Conservation (phyloP, 139 green algal species). For the Closterium sp. region DNA sequence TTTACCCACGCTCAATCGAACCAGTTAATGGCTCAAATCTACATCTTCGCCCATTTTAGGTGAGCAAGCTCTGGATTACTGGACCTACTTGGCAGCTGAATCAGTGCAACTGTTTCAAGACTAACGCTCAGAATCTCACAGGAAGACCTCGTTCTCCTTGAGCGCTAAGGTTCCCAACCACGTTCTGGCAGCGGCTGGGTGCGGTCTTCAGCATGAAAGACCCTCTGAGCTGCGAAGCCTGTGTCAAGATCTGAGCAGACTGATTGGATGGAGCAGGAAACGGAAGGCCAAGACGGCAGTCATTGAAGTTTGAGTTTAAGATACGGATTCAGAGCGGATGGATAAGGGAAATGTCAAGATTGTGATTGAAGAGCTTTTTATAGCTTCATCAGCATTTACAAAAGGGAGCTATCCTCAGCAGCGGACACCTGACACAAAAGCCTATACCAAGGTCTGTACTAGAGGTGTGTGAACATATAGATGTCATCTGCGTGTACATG, state of each 20-base stretch:
- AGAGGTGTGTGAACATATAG: no score
- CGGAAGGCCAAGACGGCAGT: neutral
- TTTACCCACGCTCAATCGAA: neutral
- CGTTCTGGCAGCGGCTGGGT: neutral
- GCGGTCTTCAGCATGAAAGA: neutral
- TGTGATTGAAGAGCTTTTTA: no score
- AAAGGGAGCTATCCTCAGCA: no score
- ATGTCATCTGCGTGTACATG: no score
- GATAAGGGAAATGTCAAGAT: no score
- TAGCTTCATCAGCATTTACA: no score
- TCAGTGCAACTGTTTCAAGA: no score
- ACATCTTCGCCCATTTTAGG: neutral
- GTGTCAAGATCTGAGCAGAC: neutral
- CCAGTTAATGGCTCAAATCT: neutral
- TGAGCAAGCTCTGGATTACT: neutral
- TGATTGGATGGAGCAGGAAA: neutral
- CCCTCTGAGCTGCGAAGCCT: neutral
- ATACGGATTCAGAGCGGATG: no score
- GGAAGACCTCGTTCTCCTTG: neutral
- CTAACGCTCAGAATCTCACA: neutral
- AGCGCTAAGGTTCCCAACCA: neutral
- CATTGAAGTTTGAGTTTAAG: neutral
- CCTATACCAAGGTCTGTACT: no score
- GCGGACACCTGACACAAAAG: no score
- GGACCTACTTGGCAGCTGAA: no score